Conservation (phyloP, 257 asterid genomes). For the Cruciata laevipes region DNA sequence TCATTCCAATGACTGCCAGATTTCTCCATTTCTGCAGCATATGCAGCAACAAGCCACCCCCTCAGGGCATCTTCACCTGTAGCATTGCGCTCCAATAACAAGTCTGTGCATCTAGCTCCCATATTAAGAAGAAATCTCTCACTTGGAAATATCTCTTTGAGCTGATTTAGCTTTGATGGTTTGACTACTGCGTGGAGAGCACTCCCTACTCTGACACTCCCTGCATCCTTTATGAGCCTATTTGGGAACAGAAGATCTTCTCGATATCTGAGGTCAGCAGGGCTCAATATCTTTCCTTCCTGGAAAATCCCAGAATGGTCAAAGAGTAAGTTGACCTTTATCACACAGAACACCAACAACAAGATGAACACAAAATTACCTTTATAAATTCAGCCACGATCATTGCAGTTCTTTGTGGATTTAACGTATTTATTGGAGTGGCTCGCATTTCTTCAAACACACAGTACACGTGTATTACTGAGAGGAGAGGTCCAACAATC, state of each 20-base stretch:
- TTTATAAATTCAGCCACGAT: constrained; percentile 72
- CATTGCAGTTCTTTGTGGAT: constrained; percentile 94
- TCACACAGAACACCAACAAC: background rate
- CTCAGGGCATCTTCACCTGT: constrained; percentile 88
- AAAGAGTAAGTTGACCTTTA: constrained; percentile 5
- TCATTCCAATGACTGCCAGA: constrained; percentile 15
- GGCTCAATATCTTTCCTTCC: constrained; percentile 71
- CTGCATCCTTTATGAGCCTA: constrained; percentile 77
- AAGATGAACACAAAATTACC: constrained; percentile 29
- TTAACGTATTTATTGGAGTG: constrained; percentile 88
- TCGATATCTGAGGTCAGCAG: constrained; percentile 80
- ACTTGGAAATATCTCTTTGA: constrained; percentile 50
- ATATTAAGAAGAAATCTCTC: constrained; percentile 61
- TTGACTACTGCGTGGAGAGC: constrained; percentile 52
- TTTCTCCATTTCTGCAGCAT: constrained; percentile 53
- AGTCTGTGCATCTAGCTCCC: constrained; percentile 54
- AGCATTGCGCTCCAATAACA: constrained; percentile 76
- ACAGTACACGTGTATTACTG: constrained; percentile 62
- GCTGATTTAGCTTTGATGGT: constrained; percentile 58
- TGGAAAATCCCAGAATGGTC: constrained; percentile 19
- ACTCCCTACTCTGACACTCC: constrained; percentile 79
- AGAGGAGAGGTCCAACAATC: constrained; percentile 74
- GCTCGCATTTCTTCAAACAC: constrained; percentile 93
- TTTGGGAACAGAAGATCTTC: constrained; percentile 88
- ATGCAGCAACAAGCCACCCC: constrained; percentile 99